Percentiles rank a stretch among this genome's conserved stretches.
These are phyloP conservation scores for Ichthyophthirius multifiliis DNA, from an alignment of 169 alveolate genomes.

Conservation along the genomic window DNA sequence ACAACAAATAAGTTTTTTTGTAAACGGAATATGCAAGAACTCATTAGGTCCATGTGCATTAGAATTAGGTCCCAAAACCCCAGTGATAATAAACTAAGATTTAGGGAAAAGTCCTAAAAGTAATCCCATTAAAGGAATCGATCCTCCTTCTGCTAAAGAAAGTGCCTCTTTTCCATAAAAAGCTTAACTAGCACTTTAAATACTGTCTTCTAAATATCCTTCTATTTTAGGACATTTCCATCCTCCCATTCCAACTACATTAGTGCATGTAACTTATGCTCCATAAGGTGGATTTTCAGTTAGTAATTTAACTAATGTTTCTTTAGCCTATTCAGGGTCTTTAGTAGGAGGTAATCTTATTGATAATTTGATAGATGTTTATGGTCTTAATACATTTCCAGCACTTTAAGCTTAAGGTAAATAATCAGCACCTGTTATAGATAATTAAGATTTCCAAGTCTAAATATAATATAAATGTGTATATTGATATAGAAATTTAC, in stretches of 20 bases:
- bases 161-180: slow-evolving; percentile 31
- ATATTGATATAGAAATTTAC: too few relatives aligned
- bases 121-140: slow-evolving; percentile 70
- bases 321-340: slow-evolving; percentile 46
- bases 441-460: slow-evolving; percentile 64
- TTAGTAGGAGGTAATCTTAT: slow-evolving; percentile 78
- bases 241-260: background rate
- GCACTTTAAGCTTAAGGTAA: slow-evolving; percentile 59
- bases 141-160: slow-evolving; percentile 69
- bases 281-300: slow-evolving; percentile 66
- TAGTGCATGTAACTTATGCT: slow-evolving; percentile 31
- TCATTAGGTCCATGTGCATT: slow-evolving; percentile 84
- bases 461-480: too few relatives aligned
- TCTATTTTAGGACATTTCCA: background rate
- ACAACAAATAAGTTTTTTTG: slow-evolving; percentile 52
- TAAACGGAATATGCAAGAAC: slow-evolving; percentile 51
- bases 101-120: slow-evolving; percentile 64
- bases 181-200: slow-evolving; percentile 33
- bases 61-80: slow-evolving; percentile 68
- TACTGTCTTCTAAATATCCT: slow-evolving; percentile 36
- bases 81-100: slow-evolving; percentile 67
- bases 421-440: slow-evolving; percentile 68
- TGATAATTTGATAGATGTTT: slow-evolving; percentile 51
- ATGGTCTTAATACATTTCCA: slow-evolving; percentile 68
- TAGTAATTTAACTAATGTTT: slow-evolving; percentile 40